A percentile compares a stretch with the other conserved stretches of the same genome.
These are phyloP conservation scores for Blastomyces silverae DNA, from an alignment of 2,329 filamentous ascomycete genomes.

Conservation along the genomic window DNA sequence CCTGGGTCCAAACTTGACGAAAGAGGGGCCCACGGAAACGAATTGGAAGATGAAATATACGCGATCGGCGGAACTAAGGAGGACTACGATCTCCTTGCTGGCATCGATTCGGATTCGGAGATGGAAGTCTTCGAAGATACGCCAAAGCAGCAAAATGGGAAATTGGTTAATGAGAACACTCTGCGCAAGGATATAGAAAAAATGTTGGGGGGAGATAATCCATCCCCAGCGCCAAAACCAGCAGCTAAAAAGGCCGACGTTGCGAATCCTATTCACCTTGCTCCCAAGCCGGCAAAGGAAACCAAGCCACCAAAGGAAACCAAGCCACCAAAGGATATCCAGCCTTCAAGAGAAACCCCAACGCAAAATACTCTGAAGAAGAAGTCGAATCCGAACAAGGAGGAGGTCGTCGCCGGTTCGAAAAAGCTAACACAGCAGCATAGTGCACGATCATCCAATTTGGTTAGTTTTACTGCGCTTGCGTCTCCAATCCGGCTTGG, in stretches of 20 bases:
- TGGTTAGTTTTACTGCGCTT: conserved; percentile 24
- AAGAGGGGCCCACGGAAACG: conserved; percentile 26
- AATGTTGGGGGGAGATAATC: conserved; percentile 31
- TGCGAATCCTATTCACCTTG: not conserved
- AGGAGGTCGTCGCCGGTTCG: conserved; percentile 20
- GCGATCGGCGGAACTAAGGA: conserved; percentile 46
- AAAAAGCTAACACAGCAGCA: conserved; percentile 12
- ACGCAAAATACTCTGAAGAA: conserved; percentile 6
- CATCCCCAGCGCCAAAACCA: conserved; percentile 4
- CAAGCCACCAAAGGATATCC: conserved; percentile 7
- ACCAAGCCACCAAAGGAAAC: conserved; percentile 8
- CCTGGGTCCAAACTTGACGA: conserved; percentile 17
- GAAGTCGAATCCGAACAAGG: conserved; percentile 31
- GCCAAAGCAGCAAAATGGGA: conserved; percentile 21
- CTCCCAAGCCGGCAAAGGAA: not conserved
- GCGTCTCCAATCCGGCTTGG: not conserved
- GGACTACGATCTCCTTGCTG: conserved; percentile 43
- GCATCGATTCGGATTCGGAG: conserved; percentile 43
- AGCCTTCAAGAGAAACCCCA: conserved; percentile 7
- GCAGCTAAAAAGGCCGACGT: not conserved
- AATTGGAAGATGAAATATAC: conserved; percentile 40
- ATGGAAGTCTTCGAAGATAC: conserved; percentile 33
- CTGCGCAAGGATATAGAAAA: conserved; percentile 37
- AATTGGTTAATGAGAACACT: conserved; percentile 21
- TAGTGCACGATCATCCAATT: conserved; percentile 22